These are phyloP conservation scores for Pleurotus ostreatus DNA, from an alignment of 768 basidiomycete species.

Conservation along the genomic window DNA sequence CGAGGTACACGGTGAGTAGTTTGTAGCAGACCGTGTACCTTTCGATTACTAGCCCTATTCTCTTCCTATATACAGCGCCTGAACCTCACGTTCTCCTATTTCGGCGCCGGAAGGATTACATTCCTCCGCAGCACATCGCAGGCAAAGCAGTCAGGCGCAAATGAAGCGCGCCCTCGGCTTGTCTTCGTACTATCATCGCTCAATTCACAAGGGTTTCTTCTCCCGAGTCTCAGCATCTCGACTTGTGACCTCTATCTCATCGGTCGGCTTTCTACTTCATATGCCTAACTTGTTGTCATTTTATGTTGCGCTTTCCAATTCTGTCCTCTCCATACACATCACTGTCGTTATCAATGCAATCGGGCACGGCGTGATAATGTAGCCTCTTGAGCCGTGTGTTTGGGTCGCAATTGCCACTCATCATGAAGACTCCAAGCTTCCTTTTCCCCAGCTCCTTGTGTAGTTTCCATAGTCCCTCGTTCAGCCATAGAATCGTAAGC, in stretches of 20 bases:
- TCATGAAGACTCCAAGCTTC: too few relatives aligned
- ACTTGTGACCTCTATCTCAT: too few relatives aligned
- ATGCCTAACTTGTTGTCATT: neutral
- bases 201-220: neutral
- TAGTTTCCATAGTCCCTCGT: too few relatives aligned
- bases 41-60: constrained; percentile 2
- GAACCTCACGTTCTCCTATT: constrained; percentile 95
- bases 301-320: neutral
- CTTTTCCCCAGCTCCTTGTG: too few relatives aligned
- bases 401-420: too few relatives aligned
- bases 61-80: constrained; percentile 51
- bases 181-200: neutral
- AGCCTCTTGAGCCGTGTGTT: too few relatives aligned
- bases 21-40: constrained; percentile 3
- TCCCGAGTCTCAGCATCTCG: neutral
- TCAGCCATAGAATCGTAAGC: too few relatives aligned
- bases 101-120: constrained; percentile 72
- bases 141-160: constrained; percentile 39
- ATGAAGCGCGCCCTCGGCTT: constrained; percentile 17
- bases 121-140: constrained; percentile 43
- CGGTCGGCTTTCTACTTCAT: too few relatives aligned
- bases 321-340: too few relatives aligned
- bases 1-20: constrained; percentile 83
- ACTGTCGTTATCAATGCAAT: too few relatives aligned
- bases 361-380: too few relatives aligned